Evolutionary conservation across 129 eudicot species (phyloP), one percentile per base, ranked within the genome.

Genomic region (Artemisia annua): DNA sequence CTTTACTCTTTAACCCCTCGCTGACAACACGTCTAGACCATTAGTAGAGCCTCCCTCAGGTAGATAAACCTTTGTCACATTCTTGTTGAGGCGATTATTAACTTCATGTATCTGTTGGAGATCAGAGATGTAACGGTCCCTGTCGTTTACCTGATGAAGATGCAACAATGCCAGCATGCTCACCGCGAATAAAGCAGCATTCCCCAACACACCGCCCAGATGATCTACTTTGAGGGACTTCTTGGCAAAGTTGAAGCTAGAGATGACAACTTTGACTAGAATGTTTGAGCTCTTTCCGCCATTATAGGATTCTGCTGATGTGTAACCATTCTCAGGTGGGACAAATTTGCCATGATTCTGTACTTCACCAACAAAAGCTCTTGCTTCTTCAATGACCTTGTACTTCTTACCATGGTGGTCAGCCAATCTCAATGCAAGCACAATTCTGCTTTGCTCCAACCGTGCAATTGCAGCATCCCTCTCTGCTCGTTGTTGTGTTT

Each of bases 381-480:
- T 64, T 10, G 97, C 98, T 79, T 93, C 98, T 69, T 93, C 96
- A 13, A 93, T 93, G 50, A 93, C 96, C 67, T 85, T 77, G 78
- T 87, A 90, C 49, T 85, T 89, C 51, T 86, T 93, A 48, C 97
- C 98, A 64, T 87, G 90, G 80, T 89, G 98, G 62, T 92, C 92
- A 5, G 90, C 95, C 81, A 92, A 74, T 75, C 96, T 85, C 82
- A 87, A 69, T 22, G 98, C 96, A 74, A 92, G 98, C 60, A 89
- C 88, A 22, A 92, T 84, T 18, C 98, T 88, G 81, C 95, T 89
- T 73, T 92, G 95, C 76, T 89, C 98, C 68, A 92, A 72, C 46
- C 90, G 95, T 65, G 95, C 96, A 53, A 85, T 71, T 35, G 98
- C 98, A 66, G 87, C 90, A 81, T 90, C 95, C 66, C 96, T 85